Base-by-base conservation (phyloP, 1,284 basidiomycete genomes). In the Puccinia triticina region DNA sequence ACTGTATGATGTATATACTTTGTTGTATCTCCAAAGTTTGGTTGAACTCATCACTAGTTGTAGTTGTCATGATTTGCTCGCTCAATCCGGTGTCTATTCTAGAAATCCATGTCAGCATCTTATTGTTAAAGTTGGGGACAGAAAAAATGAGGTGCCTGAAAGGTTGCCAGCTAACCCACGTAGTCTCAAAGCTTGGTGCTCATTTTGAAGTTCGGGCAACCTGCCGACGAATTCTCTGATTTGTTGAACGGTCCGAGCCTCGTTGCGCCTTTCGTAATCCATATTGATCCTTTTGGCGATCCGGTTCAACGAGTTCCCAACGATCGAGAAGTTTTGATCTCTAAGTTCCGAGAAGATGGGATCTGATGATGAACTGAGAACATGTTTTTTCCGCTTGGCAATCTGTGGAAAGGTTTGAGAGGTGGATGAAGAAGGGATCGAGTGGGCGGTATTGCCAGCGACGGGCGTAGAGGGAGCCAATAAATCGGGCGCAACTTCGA, bases 151-250 rank as follows among this genome's bases (percentile, higher is more conserved):
- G 11, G 40, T 64, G 48, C 29, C 29, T n/a, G 32, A 21, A 23
- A 69, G 32, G 10, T 11, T 7, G 34, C 7, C 43, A 37, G 32
- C 8, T 0, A 16, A 89, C 92, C 87, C 86, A 96, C 95, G 96
- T 78, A 98, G 88, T 82, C 93, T 90, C 83, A 99, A 88, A 57
- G 92, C 91, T 86, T 96, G 93, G 85, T 98, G 95, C 85, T 98
- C 95, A 34, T 90, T 91, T 88, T 98, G 94, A 84, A 99, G 88
- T 0, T 94, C 94, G 53, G 95, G 94, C 1, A 99, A 89, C 86
- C 94, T 94, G 21, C 95, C 94, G 11, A 99, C 96, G 88, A 99
- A 98, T 85, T 96, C 94, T 83, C 93, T 91, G 86, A 99, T 90
- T 87, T 99, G 94, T 4, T 93, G 91, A 37, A 97, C 93, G 7